Conservation (phyloP, 78 protist genomes). For the Tieghemostelium lacteum region DNA sequence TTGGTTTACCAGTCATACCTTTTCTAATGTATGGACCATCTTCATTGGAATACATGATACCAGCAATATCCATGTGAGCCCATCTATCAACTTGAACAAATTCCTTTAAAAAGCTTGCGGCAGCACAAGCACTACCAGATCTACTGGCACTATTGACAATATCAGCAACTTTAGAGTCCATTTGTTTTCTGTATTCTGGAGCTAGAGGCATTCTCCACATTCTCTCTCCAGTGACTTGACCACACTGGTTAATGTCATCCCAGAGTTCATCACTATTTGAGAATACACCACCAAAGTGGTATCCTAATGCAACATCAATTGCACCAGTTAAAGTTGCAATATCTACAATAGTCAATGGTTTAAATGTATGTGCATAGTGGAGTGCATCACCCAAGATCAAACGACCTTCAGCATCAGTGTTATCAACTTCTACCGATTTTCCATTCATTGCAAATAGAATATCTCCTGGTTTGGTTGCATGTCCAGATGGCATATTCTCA, state of each 20-base stretch:
- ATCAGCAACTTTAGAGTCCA: conserved; percentile 70
- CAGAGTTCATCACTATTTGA: conserved; percentile 45
- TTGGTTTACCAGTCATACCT: conserved; percentile 84
- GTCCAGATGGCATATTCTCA: conserved; percentile 88
- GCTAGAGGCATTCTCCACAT: conserved; percentile 80
- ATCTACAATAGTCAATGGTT: conserved; percentile 82
- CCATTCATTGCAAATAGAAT: conserved; percentile 75
- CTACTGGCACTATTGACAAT: conserved; percentile 51
- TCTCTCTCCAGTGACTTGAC: conserved; percentile 62
- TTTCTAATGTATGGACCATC: conserved; percentile 68
- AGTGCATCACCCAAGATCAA: conserved; percentile 91
- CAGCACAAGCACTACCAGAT: conserved; percentile 76
- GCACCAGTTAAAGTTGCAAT: conserved; percentile 96
- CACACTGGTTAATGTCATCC: conserved; percentile 33
- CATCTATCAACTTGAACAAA: conserved; percentile 60
- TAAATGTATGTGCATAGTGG: conserved; percentile 77
- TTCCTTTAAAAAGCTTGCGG: conserved; percentile 66
- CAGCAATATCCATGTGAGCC: conserved; percentile 81
- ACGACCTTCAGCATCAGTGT: conserved; percentile 97
- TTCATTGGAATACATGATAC: conserved; percentile 56
- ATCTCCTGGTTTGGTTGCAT: conserved; percentile 87
- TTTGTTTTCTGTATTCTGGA: conserved; percentile 53
- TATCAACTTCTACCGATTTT: conserved; percentile 89
- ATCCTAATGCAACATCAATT: conserved; percentile 87
- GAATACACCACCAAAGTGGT: conserved; percentile 76